Conservation (phyloP, 495 filamentous ascomycete genomes). For the Aspergillus heteromorphus region DNA sequence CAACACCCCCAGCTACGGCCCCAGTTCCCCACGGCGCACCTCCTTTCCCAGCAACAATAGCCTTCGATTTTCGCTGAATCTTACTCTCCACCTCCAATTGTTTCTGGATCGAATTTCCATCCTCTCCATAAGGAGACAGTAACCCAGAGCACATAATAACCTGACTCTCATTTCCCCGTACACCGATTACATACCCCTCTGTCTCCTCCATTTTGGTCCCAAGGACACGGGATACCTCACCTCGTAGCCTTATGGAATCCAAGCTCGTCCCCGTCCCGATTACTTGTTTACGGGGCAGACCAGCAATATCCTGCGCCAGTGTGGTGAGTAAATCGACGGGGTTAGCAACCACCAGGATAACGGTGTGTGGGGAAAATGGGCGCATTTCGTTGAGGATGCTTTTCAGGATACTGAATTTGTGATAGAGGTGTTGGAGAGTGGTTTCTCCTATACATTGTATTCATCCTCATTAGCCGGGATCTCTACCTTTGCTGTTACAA, state of each 20-base stretch:
- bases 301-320: constrained; percentile 28
- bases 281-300: constrained; percentile 33
- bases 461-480: constrained; percentile 3
- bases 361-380: constrained; percentile 30
- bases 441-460: constrained; percentile 34
- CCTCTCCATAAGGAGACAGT: background rate
- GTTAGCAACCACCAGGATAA: constrained; percentile 42
- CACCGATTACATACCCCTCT: constrained; percentile 35
- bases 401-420: constrained; percentile 36
- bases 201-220: constrained; percentile 34
- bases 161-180: constrained; percentile 39
- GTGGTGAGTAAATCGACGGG: constrained; percentile 45
- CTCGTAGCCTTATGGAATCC: constrained; percentile 33
- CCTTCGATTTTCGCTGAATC: background rate
- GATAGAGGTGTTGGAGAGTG: constrained; percentile 30
- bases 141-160: constrained; percentile 35
- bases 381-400: constrained; percentile 29
- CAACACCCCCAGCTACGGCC: background rate
- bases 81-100: background rate
- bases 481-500: background rate
- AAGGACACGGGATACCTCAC: constrained; percentile 4
- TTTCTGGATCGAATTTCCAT: background rate
- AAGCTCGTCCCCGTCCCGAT: constrained; percentile 38
- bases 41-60: background rate
- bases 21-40: background rate